These are phyloP conservation scores for Amanita muscaria DNA, from an alignment of 768 basidiomycete species.

Conservation along the genomic window DNA sequence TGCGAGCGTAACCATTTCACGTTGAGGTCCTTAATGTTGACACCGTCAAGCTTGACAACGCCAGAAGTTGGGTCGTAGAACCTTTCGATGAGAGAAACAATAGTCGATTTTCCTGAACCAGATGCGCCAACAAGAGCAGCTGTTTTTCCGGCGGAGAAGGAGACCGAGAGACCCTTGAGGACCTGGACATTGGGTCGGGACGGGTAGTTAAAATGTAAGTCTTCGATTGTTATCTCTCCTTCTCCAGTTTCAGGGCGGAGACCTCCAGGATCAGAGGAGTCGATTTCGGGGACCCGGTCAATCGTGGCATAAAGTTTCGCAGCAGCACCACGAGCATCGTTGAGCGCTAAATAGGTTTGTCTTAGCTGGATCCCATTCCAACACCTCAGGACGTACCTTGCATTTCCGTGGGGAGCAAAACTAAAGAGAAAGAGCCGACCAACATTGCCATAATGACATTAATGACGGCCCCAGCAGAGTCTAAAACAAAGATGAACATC, in stretches of 20 bases:
- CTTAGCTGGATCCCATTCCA: background rate
- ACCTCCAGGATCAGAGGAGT: constrained; percentile 64
- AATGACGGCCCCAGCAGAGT: constrained; percentile 62
- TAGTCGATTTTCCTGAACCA: constrained; percentile 71
- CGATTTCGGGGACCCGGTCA: constrained; percentile 79
- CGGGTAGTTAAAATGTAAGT: constrained; percentile 80
- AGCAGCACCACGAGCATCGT: constrained; percentile 79
- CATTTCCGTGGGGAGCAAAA: constrained; percentile 78
- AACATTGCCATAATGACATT: constrained; percentile 81
- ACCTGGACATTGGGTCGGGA: constrained; percentile 73
- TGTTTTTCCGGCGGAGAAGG: constrained; percentile 70
- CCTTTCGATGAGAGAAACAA: constrained; percentile 73
- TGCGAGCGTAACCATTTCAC: constrained; percentile 80
- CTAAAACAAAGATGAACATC: constrained; percentile 23
- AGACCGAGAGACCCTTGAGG: constrained; percentile 56
- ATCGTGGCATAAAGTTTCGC: constrained; percentile 85
- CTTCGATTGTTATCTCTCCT: constrained; percentile 67
- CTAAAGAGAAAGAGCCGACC: constrained; percentile 87
- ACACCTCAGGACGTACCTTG: constrained; percentile 36
- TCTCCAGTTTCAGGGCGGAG: constrained; percentile 55
- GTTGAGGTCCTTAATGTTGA: constrained; percentile 67
- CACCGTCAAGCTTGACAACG: constrained; percentile 63
- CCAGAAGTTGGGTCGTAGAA: constrained; percentile 81
- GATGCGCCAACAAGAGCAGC: constrained; percentile 74
- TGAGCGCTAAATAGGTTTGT: constrained; percentile 67